Conservation (phyloP, 129 eudicot species). For the Calendula officinalis region DNA sequence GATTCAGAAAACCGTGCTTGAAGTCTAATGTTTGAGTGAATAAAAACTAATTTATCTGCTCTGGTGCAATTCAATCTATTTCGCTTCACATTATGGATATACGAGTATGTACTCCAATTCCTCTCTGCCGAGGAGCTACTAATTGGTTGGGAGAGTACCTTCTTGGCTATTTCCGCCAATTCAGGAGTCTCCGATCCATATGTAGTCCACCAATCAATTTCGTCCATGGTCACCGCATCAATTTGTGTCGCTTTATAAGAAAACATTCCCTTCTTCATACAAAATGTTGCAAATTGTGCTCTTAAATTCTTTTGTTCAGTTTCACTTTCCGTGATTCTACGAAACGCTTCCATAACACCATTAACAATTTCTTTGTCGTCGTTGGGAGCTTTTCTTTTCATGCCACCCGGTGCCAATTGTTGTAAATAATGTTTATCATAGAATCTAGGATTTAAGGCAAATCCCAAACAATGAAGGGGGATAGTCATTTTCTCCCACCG, state of each 20-base stretch:
- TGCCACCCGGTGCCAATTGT: background rate
- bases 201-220: slow-evolving; percentile 14
- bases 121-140: background rate
- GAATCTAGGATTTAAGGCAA: slow-evolving; percentile 2
- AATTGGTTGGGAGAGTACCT: slow-evolving; percentile 6
- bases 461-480: slow-evolving; percentile 6
- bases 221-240: background rate
- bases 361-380: background rate
- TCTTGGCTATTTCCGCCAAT: slow-evolving; percentile 11
- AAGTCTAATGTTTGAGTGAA: too few species aligned
- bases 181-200: slow-evolving; percentile 8
- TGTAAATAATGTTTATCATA: background rate
- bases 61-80: background rate
- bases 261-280: background rate
- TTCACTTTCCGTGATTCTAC: background rate
- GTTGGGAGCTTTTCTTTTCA: background rate
- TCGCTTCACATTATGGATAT: background rate
- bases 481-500: slow-evolving; percentile 4
- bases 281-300: background rate
- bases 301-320: background rate
- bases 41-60: background rate
- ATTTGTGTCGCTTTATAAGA: too few species aligned
- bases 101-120: background rate
- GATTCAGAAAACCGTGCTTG: background rate
- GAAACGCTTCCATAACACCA: background rate